phyloP scores from a whole-genome alignment of 1,284 basidiomycete species.

The Boletus austroedulis region DNA sequence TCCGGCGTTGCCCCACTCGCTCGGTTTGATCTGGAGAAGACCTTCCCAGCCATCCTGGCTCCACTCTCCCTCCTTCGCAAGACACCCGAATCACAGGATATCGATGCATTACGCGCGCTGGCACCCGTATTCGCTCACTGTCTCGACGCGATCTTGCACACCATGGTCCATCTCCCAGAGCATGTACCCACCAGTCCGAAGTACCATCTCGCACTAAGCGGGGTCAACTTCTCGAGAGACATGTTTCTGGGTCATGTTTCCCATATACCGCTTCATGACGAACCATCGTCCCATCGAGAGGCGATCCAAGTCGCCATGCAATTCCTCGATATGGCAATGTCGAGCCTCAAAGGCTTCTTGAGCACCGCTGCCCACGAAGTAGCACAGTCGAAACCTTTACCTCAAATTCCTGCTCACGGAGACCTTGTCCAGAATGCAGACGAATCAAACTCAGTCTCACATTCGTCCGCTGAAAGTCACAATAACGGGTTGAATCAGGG shows the following conservation, averaged over 20 bases:
- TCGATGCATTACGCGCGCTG: conserved; percentile 31
- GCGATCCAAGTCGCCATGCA: conserved; percentile 24
- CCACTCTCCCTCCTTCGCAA: conserved; percentile 26
- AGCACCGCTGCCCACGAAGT: conserved; percentile 27
- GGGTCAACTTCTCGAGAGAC: conserved; percentile 25
- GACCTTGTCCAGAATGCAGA: background rate
- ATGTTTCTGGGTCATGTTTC: conserved; percentile 26
- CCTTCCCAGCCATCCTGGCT: conserved; percentile 35
- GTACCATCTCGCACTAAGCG: conserved; percentile 24
- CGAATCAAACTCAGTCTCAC: conserved; percentile 4
- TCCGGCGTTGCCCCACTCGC: background rate
- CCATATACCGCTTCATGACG: conserved; percentile 10
- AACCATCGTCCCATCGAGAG: conserved; percentile 7
- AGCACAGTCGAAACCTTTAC: conserved; percentile 32
- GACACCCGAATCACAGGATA: conserved; percentile 19
- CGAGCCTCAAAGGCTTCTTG: conserved; percentile 28
- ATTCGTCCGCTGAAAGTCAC: conserved; percentile 7
- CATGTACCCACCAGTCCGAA: conserved; percentile 20
- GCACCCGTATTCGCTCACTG: conserved; percentile 24
- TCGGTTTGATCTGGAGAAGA: conserved; percentile 31
- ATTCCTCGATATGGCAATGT: conserved; percentile 27
- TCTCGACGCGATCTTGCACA: conserved; percentile 30
- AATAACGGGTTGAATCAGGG: background rate
- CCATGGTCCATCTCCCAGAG: conserved; percentile 24
- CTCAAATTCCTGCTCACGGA: conserved; percentile 17